Base-by-base conservation (phyloP, 352 stramenopile genomes). In the Phytophthora lateralis region DNA sequence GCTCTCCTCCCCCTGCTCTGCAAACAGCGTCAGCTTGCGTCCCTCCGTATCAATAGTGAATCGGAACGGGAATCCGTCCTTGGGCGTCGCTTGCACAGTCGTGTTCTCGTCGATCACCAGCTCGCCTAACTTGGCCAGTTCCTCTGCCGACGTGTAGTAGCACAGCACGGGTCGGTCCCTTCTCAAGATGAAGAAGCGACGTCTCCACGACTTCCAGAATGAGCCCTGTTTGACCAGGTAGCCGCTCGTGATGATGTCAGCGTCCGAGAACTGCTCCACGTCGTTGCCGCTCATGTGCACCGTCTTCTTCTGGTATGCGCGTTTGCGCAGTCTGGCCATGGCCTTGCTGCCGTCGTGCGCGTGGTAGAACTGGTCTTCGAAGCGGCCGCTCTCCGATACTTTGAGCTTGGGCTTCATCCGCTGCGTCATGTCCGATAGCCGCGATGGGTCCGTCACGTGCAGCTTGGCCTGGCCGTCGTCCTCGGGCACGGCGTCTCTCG, bases 311-410 rank as follows among this genome's bases (percentile, higher is more conserved):
- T 88, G 55, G 42, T 90, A 84, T 26, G 79, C 62, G 48, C 87
- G 85, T 64, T 87, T 90, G 62, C 89, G 91, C 34, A 96, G 71
- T 44, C 90, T 73, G 1, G 83, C 87, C 74, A 94, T 90, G 21
- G 87, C 71, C 29, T 86, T 88, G 50, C 85, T 94, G 21, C 74
- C 85, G 48, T 92, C 82, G 26, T 89, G 82, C 18, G 87, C 81
- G 57, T 93, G 85, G 55, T 93, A 92, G 60, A 91, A 96, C 63
- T 96, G 87, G 60, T 96, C 87, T 34, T 96, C 78, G 64, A 94
- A 92, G 55, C 75, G 82, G 3, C 87, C 87, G 39, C 85, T 94
- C 60, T 88, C 80, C 20, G 87, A 93, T 17, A 96, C 81, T 43
- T 81, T 80, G 34, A 96, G 80, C 61, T 80, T 82, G 10, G 87